Evolutionary conservation across 1,284 basidiomycete genomes (phyloP).

Genomic region (Macrocystidia cucumis): DNA sequence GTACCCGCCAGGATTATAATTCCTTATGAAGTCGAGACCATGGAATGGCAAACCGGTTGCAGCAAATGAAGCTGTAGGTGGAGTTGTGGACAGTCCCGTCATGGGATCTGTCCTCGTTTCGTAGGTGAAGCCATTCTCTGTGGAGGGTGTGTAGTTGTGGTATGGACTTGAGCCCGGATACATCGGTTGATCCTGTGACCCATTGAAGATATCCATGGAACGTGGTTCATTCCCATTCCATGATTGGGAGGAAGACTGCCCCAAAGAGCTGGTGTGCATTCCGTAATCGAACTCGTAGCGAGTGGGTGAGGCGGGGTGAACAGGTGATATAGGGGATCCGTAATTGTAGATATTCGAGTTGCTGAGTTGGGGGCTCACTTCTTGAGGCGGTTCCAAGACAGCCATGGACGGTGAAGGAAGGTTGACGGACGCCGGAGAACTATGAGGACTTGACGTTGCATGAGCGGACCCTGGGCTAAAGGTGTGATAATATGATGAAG

Average conservation of each 20-base stretch:
- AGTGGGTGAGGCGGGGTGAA: constrained; percentile 36
- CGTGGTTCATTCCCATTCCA: constrained; percentile 35
- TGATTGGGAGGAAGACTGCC: constrained; percentile 27
- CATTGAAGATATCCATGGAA: constrained; percentile 32
- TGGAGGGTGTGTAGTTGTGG: constrained; percentile 36
- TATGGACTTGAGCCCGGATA: constrained; percentile 28
- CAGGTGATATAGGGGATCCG: constrained; percentile 39
- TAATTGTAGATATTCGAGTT: constrained; percentile 28
- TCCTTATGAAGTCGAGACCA: constrained; percentile 73
- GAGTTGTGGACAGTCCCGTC: constrained; percentile 43
- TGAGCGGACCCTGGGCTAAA: constrained; percentile 44
- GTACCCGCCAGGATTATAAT: constrained; percentile 45
- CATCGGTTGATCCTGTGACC: constrained; percentile 28
- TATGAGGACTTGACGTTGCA: constrained; percentile 48
- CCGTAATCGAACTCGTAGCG: constrained; percentile 52
- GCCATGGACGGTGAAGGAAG: constrained; percentile 60
- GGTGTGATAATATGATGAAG: constrained; percentile 36
- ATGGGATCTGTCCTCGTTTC: constrained; percentile 30
- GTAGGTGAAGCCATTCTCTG: constrained; percentile 37
- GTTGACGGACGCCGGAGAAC: constrained; percentile 66
- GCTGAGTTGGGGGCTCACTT: constrained; percentile 36
- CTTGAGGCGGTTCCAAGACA: constrained; percentile 29
- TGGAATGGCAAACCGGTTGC: constrained; percentile 70
- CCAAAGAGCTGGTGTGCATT: constrained; percentile 34
- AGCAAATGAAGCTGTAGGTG: constrained; percentile 53